Evolutionary conservation across 176 grass and related monocot species (phyloP).

Genomic region (Bolboschoenus planiculmis): DNA sequence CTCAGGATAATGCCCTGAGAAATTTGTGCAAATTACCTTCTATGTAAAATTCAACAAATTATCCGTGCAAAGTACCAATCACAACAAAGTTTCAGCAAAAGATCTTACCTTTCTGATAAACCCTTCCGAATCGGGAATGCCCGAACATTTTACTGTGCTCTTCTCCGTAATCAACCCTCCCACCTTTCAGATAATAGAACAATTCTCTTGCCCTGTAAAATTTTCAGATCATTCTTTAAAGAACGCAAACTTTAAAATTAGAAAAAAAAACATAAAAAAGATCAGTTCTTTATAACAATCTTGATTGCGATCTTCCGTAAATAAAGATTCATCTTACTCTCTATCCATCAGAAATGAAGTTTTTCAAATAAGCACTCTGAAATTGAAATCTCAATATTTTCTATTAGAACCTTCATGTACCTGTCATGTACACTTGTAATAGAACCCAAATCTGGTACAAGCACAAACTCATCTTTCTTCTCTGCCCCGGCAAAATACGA

Average conservation of each 20-base stretch:
- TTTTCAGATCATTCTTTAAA: not conserved
- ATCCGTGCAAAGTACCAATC: not conserved
- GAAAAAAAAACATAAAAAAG: not conserved
- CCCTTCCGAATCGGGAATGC: conserved; percentile 47
- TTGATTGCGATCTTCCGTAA: not conserved
- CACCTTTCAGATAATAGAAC: conserved; percentile 89
- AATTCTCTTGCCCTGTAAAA: conserved; percentile 51
- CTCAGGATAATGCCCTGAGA: conserved; percentile 47
- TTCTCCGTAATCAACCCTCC: conserved; percentile 72
- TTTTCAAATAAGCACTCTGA: not conserved
- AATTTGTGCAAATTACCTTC: not conserved
- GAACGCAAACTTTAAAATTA: not conserved
- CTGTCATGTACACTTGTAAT: conserved; percentile 77
- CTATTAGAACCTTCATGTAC: conserved; percentile 17
- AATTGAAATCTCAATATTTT: not conserved
- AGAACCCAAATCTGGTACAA: conserved; percentile 76
- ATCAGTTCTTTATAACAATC: not conserved
- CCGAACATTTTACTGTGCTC: conserved; percentile 49
- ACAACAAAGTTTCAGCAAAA: not conserved
- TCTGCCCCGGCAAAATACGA: conserved; percentile 94
- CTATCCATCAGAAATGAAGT: not conserved
- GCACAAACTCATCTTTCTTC: conserved; percentile 76
- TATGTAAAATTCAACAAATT: not conserved
- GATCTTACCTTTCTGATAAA: conserved; percentile 43
- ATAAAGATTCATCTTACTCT: not conserved